phyloP scores from a whole-genome alignment of 148 eudicot species.

The Camellia lanceoleosa region DNA sequence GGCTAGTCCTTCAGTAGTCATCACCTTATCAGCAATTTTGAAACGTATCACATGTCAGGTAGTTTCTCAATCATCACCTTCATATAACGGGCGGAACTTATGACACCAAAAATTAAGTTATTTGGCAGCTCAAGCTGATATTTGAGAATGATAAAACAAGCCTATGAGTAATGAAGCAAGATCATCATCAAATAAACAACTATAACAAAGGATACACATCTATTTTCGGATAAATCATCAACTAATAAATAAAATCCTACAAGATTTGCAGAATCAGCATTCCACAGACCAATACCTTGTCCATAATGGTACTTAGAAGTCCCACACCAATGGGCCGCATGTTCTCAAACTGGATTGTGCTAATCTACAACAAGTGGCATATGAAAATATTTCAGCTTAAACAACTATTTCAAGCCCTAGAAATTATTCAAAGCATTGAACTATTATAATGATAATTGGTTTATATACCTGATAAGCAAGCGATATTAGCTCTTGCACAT shows the following conservation, averaged over 20 bases:
- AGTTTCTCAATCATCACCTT: not conserved
- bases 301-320: constrained; percentile 79
- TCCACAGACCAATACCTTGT: constrained; percentile 57
- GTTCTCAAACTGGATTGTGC: constrained; percentile 94
- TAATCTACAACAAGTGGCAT: constrained; percentile 52
- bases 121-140: not conserved
- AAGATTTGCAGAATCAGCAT: constrained; percentile 13
- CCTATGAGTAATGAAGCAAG: not conserved
- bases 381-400: constrained; percentile 16
- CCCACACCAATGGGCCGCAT: constrained; percentile 89
- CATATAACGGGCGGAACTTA: not conserved
- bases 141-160: not conserved
- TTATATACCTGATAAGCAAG: constrained; percentile 90
- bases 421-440: constrained; percentile 14
- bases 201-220: not conserved
- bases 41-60: not conserved
- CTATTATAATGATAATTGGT: constrained; percentile 8
- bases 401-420: constrained; percentile 12
- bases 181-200: not conserved
- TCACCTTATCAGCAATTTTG: not conserved
- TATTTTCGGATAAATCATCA: not conserved
- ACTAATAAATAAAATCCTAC: constrained; percentile 1
- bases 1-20: constrained; percentile 1
- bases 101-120: not conserved
- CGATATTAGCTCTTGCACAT: constrained; percentile 85